A percentile compares a stretch with the other conserved stretches of the same genome.
Evolutionary conservation across 495 filamentous ascomycete genomes (phyloP).

Genomic region (Trichoderma asperelloides): DNA sequence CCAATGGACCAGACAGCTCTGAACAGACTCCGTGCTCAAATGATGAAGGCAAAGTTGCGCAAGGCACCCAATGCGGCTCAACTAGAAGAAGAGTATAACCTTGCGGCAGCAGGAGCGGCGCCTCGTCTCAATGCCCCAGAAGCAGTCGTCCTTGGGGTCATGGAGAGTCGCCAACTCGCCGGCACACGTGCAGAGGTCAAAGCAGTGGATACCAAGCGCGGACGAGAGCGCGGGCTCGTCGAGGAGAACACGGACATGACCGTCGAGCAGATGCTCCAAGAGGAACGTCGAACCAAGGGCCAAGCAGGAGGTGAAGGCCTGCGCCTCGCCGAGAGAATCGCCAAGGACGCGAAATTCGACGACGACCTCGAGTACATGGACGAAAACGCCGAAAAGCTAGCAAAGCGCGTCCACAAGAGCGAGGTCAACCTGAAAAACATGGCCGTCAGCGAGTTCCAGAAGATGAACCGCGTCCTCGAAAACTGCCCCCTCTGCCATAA

Average conservation of each 20-base stretch:
- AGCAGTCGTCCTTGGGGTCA: conserved; percentile 73
- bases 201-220: conserved; percentile 63
- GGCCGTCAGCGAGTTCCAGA: conserved; percentile 81
- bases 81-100: conserved; percentile 80
- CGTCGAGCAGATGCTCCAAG: conserved; percentile 89
- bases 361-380: conserved; percentile 96
- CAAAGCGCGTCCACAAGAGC: conserved; percentile 79
- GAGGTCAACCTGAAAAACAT: conserved; percentile 83
- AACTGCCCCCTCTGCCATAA: conserved; percentile 87
- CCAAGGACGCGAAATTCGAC: conserved; percentile 86
- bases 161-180: conserved; percentile 83
- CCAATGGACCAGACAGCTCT: conserved; percentile 64
- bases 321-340: conserved; percentile 80
- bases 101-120: conserved; percentile 50
- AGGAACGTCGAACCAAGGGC: conserved; percentile 76
- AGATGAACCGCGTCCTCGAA: conserved; percentile 81
- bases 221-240: conserved; percentile 68
- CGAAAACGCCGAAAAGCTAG: conserved; percentile 86
- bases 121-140: conserved; percentile 44
- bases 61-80: conserved; percentile 61
- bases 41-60: conserved; percentile 88
- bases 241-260: conserved; percentile 93
- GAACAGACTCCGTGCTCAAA: conserved; percentile 82
- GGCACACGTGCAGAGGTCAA: conserved; percentile 70
- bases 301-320: conserved; percentile 73